Conservation (phyloP, 352 stramenopile genomes). For the Pythium plurisporium region DNA sequence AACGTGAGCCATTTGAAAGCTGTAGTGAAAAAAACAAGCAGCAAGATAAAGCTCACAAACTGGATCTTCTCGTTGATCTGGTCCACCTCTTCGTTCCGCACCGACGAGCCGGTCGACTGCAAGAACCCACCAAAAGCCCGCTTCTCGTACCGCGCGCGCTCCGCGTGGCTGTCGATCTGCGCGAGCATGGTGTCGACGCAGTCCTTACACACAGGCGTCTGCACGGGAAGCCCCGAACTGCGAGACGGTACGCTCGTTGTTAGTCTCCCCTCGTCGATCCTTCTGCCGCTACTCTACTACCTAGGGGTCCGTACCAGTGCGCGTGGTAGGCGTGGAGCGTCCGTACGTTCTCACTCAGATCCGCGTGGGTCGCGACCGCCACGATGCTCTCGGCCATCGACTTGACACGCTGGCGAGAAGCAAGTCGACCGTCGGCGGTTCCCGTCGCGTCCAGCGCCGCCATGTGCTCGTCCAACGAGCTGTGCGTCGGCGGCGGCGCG, state of each 20-base stretch:
- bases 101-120: conserved; percentile 41
- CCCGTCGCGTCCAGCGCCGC: no score
- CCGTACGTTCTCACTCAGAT: conserved; percentile 69
- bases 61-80: conserved; percentile 68
- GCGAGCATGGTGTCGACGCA: conserved; percentile 72
- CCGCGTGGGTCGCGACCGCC: conserved; percentile 59
- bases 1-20: no score
- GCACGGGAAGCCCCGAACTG: conserved; percentile 54
- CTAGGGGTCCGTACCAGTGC: conserved; percentile 43
- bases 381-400: conserved; percentile 56
- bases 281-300: neutral
- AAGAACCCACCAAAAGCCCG: conserved; percentile 51
- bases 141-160: conserved; percentile 73
- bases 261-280: neutral
- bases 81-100: conserved; percentile 54
- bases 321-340: conserved; percentile 64
- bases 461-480: no score
- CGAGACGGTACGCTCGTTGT: no score
- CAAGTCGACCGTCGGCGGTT: no score
- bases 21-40: neutral
- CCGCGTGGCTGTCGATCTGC: conserved; percentile 69
- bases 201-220: conserved; percentile 64
- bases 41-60: conserved; percentile 38
- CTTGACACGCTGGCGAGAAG: no score
- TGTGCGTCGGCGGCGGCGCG: neutral